A percentile compares a stretch with the other conserved stretches of the same genome.
phyloP scores from a whole-genome alignment of 371 early-diverging fungal species.

The Parasitella parasitica region DNA sequence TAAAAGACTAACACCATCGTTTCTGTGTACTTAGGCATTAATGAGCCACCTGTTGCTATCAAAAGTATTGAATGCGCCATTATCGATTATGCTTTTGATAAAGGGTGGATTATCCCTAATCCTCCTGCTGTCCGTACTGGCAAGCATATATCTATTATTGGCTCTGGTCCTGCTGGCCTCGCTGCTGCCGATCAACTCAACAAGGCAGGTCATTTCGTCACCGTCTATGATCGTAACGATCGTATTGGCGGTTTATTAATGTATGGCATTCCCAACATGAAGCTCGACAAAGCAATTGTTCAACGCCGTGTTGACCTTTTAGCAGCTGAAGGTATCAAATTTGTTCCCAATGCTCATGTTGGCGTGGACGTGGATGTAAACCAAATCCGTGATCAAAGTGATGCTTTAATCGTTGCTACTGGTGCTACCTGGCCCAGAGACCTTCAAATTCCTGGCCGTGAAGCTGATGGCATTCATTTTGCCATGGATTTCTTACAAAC shows the following conservation, averaged over 20 bases:
- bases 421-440: constrained; percentile 98
- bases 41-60: constrained; percentile 90
- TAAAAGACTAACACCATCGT: too few species aligned
- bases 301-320: constrained; percentile 91
- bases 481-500: constrained; percentile 96
- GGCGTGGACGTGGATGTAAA: constrained; percentile 78
- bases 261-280: constrained; percentile 99
- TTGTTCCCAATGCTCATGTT: constrained; percentile 85
- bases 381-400: constrained; percentile 63
- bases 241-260: constrained; percentile 94
- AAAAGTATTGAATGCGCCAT: constrained; percentile 97
- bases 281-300: constrained; percentile 93
- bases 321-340: constrained; percentile 87
- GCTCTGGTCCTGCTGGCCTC: constrained; percentile 96
- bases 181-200: constrained; percentile 97
- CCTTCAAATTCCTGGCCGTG: constrained; percentile 83
- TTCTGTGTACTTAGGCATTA: constrained; percentile 63
- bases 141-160: constrained; percentile 84
- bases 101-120: constrained; percentile 93
- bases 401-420: constrained; percentile 87
- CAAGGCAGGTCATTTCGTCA: constrained; percentile 91
- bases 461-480: constrained; percentile 90
- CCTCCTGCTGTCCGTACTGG: constrained; percentile 87
- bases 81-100: constrained; percentile 91
- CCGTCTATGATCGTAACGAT: constrained; percentile 96